These are phyloP conservation scores for Alternaria infectoria DNA, from an alignment of 2,329 filamentous ascomycete genomes.

Conservation along the genomic window DNA sequence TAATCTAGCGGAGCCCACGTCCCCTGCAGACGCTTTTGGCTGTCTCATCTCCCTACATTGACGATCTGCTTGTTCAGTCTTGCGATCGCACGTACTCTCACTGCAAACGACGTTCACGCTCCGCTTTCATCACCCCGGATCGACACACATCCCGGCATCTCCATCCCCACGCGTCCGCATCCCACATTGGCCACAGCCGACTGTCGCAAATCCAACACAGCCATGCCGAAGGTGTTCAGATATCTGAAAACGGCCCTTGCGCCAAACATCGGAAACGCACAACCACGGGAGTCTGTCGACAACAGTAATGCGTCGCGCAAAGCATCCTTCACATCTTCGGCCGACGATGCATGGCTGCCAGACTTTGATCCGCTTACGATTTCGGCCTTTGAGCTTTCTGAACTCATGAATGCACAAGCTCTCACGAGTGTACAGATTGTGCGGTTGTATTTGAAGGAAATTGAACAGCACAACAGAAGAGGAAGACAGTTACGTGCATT, in stretches of 20 bases:
- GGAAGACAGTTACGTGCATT: conserved; percentile 46
- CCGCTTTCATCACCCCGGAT: neutral
- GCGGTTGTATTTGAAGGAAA: conserved; percentile 42
- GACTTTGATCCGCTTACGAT: conserved; percentile 43
- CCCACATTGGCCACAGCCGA: neutral
- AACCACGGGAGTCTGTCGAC: conserved; percentile 24
- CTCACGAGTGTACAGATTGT: conserved; percentile 47
- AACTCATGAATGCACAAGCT: conserved; percentile 37
- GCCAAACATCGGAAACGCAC: conserved; percentile 32
- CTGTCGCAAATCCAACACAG: conserved; percentile 5
- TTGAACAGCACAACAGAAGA: conserved; percentile 44
- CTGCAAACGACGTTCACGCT: neutral
- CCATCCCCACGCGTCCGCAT: neutral
- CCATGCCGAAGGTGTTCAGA: conserved; percentile 34
- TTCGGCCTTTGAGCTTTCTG: conserved; percentile 41
- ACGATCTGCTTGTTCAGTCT: neutral
- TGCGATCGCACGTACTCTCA: neutral
- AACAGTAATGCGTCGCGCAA: conserved; percentile 29
- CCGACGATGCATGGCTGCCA: conserved; percentile 28
- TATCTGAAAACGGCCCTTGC: conserved; percentile 36
- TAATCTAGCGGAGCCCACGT: conserved; percentile 20
- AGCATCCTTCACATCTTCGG: conserved; percentile 36
- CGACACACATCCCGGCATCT: neutral
- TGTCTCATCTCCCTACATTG: neutral
- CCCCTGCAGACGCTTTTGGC: conserved; percentile 2